phyloP scores from a whole-genome alignment of 2,329 filamentous ascomycete species.

The Colletotrichum noveboracense region DNA sequence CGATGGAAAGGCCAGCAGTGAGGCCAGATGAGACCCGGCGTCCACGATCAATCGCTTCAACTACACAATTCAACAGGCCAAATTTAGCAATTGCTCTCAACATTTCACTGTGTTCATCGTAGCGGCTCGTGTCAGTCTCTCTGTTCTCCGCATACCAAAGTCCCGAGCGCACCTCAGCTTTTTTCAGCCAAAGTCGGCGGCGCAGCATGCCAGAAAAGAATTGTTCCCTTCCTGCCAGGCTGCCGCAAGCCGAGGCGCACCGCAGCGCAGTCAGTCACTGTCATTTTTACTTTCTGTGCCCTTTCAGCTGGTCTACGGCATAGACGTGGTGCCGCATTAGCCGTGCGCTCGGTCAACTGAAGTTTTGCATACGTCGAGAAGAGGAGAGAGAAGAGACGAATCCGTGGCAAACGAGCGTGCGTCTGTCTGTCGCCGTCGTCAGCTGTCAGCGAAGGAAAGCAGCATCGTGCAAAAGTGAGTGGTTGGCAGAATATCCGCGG shows the following conservation, averaged over 20 bases:
- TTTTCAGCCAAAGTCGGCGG: not conserved
- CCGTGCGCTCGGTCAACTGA: slow-evolving; percentile 7
- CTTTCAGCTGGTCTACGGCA: not conserved
- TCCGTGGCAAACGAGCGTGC: not conserved
- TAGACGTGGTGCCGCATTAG: not conserved
- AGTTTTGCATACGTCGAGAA: not conserved
- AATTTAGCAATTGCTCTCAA: not conserved
- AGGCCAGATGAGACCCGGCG: not conserved
- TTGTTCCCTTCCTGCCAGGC: not conserved
- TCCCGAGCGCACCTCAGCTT: not conserved
- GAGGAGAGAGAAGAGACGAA: not conserved
- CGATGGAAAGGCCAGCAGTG: not conserved
- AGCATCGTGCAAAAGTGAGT: not conserved
- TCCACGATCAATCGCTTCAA: not conserved
- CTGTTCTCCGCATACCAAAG: not conserved
- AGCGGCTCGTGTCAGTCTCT: not conserved
- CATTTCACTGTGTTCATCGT: not conserved
- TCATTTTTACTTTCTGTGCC: not conserved
- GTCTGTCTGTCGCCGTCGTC: not conserved
- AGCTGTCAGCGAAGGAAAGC: slow-evolving; percentile 20
- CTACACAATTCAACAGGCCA: not conserved
- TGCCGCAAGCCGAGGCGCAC: not conserved
- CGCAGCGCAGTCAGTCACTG: not conserved
- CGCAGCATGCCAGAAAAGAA: not conserved
- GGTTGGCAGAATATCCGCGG: not conserved